A percentile compares a stretch with the other conserved stretches of the same genome.
phyloP scores from a whole-genome alignment of 176 grass and related monocot species.

The Cocos nucifera region DNA sequence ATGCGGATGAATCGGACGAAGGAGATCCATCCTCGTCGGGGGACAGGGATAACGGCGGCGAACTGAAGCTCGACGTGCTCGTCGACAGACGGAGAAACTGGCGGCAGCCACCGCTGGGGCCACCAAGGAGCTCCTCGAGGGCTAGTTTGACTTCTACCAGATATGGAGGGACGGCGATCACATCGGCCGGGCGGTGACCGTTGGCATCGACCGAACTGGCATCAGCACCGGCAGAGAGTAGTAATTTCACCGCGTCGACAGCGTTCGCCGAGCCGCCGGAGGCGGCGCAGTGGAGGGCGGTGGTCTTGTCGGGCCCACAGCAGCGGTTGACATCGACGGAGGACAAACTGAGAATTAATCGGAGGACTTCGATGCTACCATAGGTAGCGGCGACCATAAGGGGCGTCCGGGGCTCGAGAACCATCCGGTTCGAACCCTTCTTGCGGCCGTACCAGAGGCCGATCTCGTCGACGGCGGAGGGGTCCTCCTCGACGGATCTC shows the following conservation, averaged over 20 bases:
- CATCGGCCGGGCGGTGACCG: slow-evolving; percentile 46
- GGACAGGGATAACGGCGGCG: not conserved
- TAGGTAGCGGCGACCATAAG: slow-evolving; percentile 76
- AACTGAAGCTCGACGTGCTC: not conserved
- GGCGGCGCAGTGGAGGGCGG: slow-evolving; percentile 69
- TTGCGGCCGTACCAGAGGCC: slow-evolving; percentile 72
- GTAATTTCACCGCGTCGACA: slow-evolving; percentile 37
- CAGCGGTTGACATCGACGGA: slow-evolving; percentile 49
- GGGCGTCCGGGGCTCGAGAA: slow-evolving; percentile 53
- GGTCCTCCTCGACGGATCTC: slow-evolving; percentile 37
- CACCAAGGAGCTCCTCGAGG: slow-evolving; percentile 22
- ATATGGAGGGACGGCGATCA: slow-evolving; percentile 44
- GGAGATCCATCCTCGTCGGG: slow-evolving; percentile 23
- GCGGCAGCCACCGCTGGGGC: no score
- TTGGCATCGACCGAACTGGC: slow-evolving; percentile 27
- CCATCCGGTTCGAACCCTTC: slow-evolving; percentile 20
- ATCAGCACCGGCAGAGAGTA: slow-evolving; percentile 47
- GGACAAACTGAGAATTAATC: slow-evolving; percentile 34
- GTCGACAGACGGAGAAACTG: not conserved
- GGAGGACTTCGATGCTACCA: slow-evolving; percentile 40
- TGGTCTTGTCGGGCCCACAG: slow-evolving; percentile 44
- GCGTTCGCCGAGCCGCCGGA: slow-evolving; percentile 42
- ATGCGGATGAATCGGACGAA: slow-evolving; percentile 21
- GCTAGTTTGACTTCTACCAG: slow-evolving; percentile 39
- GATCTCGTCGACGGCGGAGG: slow-evolving; percentile 32